Percentiles rank a stretch among this genome's conserved stretches.
phyloP scores from a whole-genome alignment of 768 basidiomycete genomes.

The Tulasnella sp. region DNA sequence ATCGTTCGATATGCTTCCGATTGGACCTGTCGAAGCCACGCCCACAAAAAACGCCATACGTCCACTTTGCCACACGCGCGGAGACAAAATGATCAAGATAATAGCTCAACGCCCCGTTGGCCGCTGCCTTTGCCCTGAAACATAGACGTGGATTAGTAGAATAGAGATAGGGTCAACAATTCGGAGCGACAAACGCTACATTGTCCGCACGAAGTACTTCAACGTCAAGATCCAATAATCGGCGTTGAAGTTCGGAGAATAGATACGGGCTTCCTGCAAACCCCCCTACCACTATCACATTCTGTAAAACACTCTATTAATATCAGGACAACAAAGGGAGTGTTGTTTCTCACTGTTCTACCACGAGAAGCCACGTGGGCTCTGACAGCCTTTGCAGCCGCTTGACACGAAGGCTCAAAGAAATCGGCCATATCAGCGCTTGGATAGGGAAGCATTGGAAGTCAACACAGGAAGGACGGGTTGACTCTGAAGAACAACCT shows the following conservation, averaged over 20 bases:
- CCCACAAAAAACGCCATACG: constrained; percentile 76
- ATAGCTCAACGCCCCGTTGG: constrained; percentile 72
- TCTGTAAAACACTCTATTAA: constrained; percentile 30
- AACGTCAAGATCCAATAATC: constrained; percentile 37
- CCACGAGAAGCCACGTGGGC: constrained; percentile 27
- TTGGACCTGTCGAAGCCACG: no score
- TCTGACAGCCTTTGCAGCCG: constrained; percentile 28
- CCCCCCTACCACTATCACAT: constrained; percentile 73
- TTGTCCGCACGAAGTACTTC: constrained; percentile 64
- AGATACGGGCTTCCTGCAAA: constrained; percentile 76
- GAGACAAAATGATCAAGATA: constrained; percentile 77
- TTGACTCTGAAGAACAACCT: no score
- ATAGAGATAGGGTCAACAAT: neutral
- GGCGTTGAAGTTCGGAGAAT: constrained; percentile 60
- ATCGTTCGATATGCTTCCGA: no score
- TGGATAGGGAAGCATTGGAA: no score
- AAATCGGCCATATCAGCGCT: constrained; percentile 31
- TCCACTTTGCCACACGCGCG: constrained; percentile 60
- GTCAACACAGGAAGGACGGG: no score
- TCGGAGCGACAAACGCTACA: constrained; percentile 44
- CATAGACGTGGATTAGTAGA: constrained; percentile 12
- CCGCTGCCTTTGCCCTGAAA: constrained; percentile 75
- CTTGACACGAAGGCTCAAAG: constrained; percentile 35
- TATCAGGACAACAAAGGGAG: constrained; percentile 32
- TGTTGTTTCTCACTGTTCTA: constrained; percentile 16